Evolutionary conservation across 176 grass and related monocot genomes (phyloP), one percentile per base, ranked within the genome.

Genomic region (Melocanna baccifera): DNA sequence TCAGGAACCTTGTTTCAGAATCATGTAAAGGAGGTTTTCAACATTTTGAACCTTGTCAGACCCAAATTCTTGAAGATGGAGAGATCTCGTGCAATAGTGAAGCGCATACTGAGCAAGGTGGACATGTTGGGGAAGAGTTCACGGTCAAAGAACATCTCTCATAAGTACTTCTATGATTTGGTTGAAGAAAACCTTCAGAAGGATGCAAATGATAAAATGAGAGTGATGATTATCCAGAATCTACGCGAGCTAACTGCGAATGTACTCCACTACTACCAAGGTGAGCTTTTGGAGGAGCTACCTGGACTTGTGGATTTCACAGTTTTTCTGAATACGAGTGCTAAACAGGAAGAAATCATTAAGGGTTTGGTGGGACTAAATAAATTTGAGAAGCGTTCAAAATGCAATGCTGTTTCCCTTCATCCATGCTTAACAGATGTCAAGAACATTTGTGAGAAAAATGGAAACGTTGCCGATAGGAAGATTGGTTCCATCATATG

Each of bases 1-100:
- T 94, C 92, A 37, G 92, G 95, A 65, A 97, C 95, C 42, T 81
- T 94, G 51, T 97, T 93, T 67, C 92, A 97, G 70, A 97, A 94
- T 77, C 88, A 93, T 50, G 92, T 97, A 23, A 97, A 67, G 25
- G 95, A 97, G 86, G 92, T 94, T 63, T 94, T 97, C 62, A 94
- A 84, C 69, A 97, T 94, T 77, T 79, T 97, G 74, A 91, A 97
- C 50, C 90, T 94, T 77, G 93, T 94, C 29, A 88, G 89, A 30
- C 92, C 92, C 6, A 91, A 70, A 81, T 97, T 97, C 88, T 67
- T 91, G 71, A 90, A 86, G 77, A 88, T 71, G 67, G 82, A 93
- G 59, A 62, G 57, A 82, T 85, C 91, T 39, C 86, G 86, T 67
- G 84, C 87, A 36, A 94, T 94, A 53, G 80, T 94, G 12, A 94